Base-by-base conservation (phyloP, 2,329 filamentous ascomycete genomes). In the Hymenoscyphus scutula region DNA sequence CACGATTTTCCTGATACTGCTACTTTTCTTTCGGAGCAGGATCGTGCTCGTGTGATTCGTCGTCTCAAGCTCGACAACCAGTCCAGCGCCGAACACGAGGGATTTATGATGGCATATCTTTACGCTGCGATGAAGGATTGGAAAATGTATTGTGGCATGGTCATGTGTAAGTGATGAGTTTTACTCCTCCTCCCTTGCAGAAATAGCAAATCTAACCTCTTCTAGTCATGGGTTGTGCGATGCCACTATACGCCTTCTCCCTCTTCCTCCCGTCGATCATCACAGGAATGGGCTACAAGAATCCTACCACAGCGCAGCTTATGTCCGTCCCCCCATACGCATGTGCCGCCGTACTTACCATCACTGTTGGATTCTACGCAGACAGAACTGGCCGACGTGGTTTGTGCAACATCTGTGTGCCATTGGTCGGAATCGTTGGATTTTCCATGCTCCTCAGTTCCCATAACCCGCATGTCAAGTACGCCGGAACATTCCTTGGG, bases 191-290 rank as follows among this genome's bases (percentile, higher is more conserved):
- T 5, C 23, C 10, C 7, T 5, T 8, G 2, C 23, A 19, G 13
- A 8, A 13, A 51, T 13, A 51, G 19, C 8, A 51, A 51, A 13
- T 23, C 10, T 13, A 25, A 23, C 7, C 11, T 13, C 23, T 5
- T 51, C 19, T 25, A 51, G 45, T 51, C 23, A 23, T 13, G 8
- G 45, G 45, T 7, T 51, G 45, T 25, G 45, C 89, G 67, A 88
- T 87, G 70, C 82, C 89, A 0, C 78, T 92, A 5, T 92, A 92
- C 73, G 85, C 86, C 5, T 91, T 92, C 76, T 87, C 84, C 7
- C 80, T 92, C 5, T 92, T 96, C 76, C 77, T 93, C 2, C 91
- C 91, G 0, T 89, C 86, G n/a, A 94, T 95, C 71, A 88, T 95
- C 66, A 79, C 80, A 58, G 78, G 82, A 65, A 73, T 83, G 71